Conservation (phyloP, 164 flowering plant genomes). For the Akebia trifoliata region DNA sequence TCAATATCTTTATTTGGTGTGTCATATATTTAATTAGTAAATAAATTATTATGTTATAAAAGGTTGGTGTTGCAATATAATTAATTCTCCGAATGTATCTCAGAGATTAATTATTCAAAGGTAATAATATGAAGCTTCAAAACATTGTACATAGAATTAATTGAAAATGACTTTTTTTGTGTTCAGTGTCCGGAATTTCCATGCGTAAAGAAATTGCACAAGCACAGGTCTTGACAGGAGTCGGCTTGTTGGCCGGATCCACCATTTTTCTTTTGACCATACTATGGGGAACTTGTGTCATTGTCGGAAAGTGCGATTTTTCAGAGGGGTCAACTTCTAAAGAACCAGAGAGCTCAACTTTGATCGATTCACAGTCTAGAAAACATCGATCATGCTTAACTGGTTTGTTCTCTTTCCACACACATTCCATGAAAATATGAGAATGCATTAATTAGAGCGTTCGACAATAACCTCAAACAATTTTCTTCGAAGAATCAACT, state of each 20-base stretch:
- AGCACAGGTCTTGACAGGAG: constrained; percentile 26
- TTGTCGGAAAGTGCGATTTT: constrained; percentile 28
- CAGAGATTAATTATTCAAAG: no score
- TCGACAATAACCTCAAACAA: no score
- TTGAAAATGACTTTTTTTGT: background rate
- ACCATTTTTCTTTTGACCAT: constrained; percentile 35
- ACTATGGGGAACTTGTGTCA: constrained; percentile 45
- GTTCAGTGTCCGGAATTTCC: constrained; percentile 35
- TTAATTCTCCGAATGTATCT: background rate
- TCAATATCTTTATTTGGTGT: background rate
- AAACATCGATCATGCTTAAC: constrained; percentile 13
- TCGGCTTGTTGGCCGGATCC: constrained; percentile 48
- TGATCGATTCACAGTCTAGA: background rate
- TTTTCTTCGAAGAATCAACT: no score
- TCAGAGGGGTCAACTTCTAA: constrained; percentile 1
- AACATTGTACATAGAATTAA: background rate
- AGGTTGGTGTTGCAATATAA: background rate
- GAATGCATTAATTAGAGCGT: no score
- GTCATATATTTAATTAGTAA: background rate
- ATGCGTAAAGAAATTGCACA: constrained; percentile 29
- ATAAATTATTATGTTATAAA: background rate
- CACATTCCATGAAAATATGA: no score
- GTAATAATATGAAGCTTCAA: background rate
- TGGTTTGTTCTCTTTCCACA: constrained; percentile 18
- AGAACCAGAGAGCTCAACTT: constrained; percentile 5